phyloP scores from a whole-genome alignment of 2,329 filamentous ascomycete species.

The Fusarium falciforme region DNA sequence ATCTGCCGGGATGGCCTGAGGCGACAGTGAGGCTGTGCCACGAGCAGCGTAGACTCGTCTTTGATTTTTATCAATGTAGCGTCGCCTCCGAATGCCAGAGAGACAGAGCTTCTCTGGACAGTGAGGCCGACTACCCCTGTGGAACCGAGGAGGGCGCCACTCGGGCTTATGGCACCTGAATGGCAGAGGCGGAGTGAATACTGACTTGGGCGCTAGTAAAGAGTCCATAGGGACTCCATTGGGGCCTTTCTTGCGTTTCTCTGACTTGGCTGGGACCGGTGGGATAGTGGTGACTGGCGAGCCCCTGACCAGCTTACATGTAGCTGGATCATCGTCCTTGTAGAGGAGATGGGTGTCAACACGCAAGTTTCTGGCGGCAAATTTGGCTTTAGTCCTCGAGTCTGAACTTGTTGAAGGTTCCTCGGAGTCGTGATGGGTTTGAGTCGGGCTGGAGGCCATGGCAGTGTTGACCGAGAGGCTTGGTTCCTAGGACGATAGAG shows the following conservation, averaged over 20 bases:
- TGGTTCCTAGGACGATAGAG: too few species aligned
- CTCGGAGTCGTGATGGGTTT: neutral
- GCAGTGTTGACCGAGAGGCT: neutral
- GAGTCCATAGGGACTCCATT: slow-evolving; percentile 1
- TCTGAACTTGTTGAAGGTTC: neutral
- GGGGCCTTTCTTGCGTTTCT: neutral
- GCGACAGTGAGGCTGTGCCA: too few species aligned
- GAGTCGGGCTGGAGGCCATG: neutral
- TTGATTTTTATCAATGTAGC: neutral
- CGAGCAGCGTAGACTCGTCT: neutral
- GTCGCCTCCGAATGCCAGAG: neutral
- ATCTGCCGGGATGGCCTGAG: neutral
- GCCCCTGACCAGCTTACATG: neutral
- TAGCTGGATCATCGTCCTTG: neutral
- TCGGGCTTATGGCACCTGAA: neutral
- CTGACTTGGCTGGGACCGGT: neutral
- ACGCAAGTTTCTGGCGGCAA: neutral
- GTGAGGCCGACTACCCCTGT: neutral
- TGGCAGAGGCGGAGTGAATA: slow-evolving; percentile 13
- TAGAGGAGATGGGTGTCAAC: neutral
- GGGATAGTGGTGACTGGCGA: neutral
- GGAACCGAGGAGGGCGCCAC: neutral
- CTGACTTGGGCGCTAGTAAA: neutral
- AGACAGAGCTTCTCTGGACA: slow-evolving; percentile 5
- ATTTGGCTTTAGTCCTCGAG: too few species aligned